Conservation (phyloP, 1,139 yeast species). For the Lodderomyces orthopsilosis region DNA sequence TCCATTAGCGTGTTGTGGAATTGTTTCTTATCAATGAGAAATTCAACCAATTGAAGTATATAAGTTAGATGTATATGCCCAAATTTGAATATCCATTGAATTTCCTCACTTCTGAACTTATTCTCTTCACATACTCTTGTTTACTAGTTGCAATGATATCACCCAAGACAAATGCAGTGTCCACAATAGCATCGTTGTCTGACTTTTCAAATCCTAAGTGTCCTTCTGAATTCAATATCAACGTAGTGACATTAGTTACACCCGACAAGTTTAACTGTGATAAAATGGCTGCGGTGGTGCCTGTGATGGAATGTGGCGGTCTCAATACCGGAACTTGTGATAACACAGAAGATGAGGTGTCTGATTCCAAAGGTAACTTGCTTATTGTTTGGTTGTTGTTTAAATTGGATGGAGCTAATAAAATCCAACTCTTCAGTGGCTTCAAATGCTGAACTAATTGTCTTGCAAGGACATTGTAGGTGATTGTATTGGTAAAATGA, state of each 20-base stretch:
- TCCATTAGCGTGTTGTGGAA: constrained; percentile 91
- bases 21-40: constrained; percentile 81
- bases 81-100: constrained; percentile 35
- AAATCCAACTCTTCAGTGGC: constrained; percentile 23
- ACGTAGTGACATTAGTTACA: constrained; percentile 16
- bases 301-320: constrained; percentile 59
- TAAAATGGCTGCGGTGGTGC: constrained; percentile 44
- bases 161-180: constrained; percentile 25
- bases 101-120: constrained; percentile 32
- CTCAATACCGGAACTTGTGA: constrained; percentile 31
- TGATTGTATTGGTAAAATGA: constrained; percentile 29
- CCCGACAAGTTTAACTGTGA: constrained; percentile 24
- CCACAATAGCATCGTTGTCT: constrained; percentile 37
- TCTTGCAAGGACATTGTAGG: constrained; percentile 30
- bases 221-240: constrained; percentile 54
- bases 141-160: constrained; percentile 16
- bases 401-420: constrained; percentile 35
- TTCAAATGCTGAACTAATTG: constrained; percentile 16
- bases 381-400: constrained; percentile 31
- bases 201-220: constrained; percentile 54
- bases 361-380: constrained; percentile 23
- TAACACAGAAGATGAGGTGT: constrained; percentile 10
- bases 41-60: constrained; percentile 28
- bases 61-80: constrained; percentile 38
- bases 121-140: constrained; percentile 21